These are phyloP conservation scores for Geoglossum glabrum DNA, from an alignment of 495 filamentous ascomycete genomes.

Conservation along the genomic window DNA sequence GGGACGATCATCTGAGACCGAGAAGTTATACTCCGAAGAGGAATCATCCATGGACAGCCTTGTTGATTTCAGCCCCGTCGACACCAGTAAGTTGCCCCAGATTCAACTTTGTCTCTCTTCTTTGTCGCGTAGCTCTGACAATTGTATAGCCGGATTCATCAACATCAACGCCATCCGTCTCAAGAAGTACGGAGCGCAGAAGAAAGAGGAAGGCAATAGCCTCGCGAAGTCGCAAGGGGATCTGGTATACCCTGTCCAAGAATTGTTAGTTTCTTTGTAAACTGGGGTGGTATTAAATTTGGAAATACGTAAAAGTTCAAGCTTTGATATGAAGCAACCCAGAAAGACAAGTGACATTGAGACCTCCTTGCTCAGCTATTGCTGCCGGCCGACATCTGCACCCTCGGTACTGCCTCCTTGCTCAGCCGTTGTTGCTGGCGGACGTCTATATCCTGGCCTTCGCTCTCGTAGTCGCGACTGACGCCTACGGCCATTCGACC, in stretches of 20 bases:
- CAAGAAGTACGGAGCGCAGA: slow-evolving; percentile 6
- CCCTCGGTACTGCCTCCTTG: background rate
- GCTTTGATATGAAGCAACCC: too few relatives aligned
- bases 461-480: background rate
- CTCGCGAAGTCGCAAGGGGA: too few relatives aligned
- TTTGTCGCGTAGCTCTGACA: background rate
- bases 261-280: too few relatives aligned
- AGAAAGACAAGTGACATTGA: too few relatives aligned
- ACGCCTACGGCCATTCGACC: background rate
- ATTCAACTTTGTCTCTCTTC: background rate
- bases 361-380: too few relatives aligned
- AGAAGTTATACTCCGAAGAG: slow-evolving; percentile 66
- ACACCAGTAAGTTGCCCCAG: slow-evolving; percentile 24
- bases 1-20: slow-evolving; percentile 50
- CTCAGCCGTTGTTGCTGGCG: background rate
- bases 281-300: too few relatives aligned
- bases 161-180: slow-evolving; percentile 6
- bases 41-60: slow-evolving; percentile 79
- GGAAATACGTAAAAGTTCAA: too few relatives aligned
- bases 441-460: background rate
- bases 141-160: slow-evolving; percentile 1
- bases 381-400: too few relatives aligned
- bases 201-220: background rate
- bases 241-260: too few relatives aligned
- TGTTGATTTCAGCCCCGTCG: slow-evolving; percentile 53